Percentiles rank a stretch among this genome's conserved stretches.
These are phyloP conservation scores for Coniferiporia sulphurascens DNA, from an alignment of 1,284 basidiomycete species.

Conservation along the genomic window DNA sequence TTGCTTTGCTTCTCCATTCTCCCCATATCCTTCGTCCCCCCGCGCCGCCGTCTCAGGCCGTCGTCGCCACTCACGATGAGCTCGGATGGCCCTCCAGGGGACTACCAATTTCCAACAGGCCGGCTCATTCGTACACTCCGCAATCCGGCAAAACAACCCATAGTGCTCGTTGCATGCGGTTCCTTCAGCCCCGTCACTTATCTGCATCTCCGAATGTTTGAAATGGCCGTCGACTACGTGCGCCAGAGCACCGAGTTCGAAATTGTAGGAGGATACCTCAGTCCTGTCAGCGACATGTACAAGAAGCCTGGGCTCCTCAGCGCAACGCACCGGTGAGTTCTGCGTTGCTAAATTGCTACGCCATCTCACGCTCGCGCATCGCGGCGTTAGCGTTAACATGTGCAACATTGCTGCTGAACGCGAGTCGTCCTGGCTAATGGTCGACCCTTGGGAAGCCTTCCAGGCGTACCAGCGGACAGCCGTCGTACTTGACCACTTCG, in stretches of 20 bases:
- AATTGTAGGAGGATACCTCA: constrained; percentile 91
- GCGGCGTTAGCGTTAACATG: constrained; percentile 48
- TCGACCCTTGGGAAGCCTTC: constrained; percentile 95
- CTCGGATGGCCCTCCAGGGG: constrained; percentile 1
- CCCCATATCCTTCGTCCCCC: neutral
- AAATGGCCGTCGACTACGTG: constrained; percentile 95
- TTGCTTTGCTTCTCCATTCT: neutral
- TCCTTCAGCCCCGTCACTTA: constrained; percentile 82
- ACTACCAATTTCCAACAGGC: constrained; percentile 16
- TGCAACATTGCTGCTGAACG: constrained; percentile 79
- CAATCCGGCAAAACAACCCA: constrained; percentile 60
- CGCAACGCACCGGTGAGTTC: constrained; percentile 68
- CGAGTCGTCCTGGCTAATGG: constrained; percentile 81
- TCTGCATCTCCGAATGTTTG: constrained; percentile 91
- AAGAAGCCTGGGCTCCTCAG: constrained; percentile 86
- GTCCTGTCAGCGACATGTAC: constrained; percentile 91
- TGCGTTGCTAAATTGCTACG: constrained; percentile 9
- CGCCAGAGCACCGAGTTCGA: constrained; percentile 92
- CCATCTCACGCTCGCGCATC: constrained; percentile 5
- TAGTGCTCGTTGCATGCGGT: constrained; percentile 76
- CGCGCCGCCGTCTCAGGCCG: neutral
- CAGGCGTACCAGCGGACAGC: constrained; percentile 94
- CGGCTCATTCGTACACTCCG: constrained; percentile 34
- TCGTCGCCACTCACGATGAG: constrained; percentile 11
- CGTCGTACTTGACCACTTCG: constrained; percentile 93